A percentile compares a stretch with the other conserved stretches of the same genome.
Conservation (phyloP, 2,329 filamentous ascomycete species). For the Podosphaera xanthii region DNA sequence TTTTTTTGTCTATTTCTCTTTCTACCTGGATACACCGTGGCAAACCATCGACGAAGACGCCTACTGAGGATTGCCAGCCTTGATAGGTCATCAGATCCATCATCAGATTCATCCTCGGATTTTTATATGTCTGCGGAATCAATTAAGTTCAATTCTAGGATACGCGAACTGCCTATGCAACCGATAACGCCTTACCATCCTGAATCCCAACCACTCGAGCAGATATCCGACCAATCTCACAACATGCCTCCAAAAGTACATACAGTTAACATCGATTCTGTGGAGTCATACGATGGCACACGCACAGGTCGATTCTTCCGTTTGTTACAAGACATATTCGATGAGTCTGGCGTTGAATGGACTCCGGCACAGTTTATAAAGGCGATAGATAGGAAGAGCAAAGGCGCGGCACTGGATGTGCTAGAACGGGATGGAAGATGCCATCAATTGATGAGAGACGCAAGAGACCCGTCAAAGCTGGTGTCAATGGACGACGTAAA, state of each 20-base stretch:
- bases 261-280: neutral
- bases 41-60: too few relatives aligned
- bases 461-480: neutral
- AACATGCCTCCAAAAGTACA: neutral
- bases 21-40: too few relatives aligned
- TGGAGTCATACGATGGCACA: neutral
- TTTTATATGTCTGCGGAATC: too few relatives aligned
- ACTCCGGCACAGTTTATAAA: neutral
- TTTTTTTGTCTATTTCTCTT: too few relatives aligned
- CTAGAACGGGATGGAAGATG: neutral
- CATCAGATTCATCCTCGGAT: too few relatives aligned
- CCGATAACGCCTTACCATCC: too few relatives aligned
- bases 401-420: neutral
- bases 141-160: too few relatives aligned
- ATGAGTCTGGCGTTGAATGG: neutral
- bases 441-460: neutral
- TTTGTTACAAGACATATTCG: neutral
- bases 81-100: too few relatives aligned
- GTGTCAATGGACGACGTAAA: neutral
- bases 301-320: neutral
- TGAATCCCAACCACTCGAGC: too few relatives aligned
- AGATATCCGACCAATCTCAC: too few relatives aligned
- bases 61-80: too few relatives aligned
- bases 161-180: too few relatives aligned
- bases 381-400: neutral